A percentile compares a stretch with the other conserved stretches of the same genome.
Conservation (phyloP, 805 yeast species). For the Ogataea ganodermae region DNA sequence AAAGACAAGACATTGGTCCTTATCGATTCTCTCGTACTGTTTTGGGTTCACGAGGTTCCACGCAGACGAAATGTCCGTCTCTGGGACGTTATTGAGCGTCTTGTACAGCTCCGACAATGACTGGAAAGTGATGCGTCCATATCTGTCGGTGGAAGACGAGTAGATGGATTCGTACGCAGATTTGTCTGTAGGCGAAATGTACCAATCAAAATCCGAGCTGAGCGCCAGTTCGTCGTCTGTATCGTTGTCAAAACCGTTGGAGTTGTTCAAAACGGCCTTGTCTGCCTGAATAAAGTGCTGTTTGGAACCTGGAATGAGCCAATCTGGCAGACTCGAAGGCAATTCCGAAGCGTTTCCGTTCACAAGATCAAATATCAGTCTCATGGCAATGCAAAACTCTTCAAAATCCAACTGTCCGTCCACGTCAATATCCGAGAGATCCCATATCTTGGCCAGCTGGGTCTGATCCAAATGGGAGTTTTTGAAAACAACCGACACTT, state of each 20-base stretch:
- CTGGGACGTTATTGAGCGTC: conserved; percentile 72
- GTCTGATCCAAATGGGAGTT: conserved; percentile 81
- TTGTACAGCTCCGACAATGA: conserved; percentile 68
- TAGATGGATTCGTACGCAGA: conserved; percentile 77
- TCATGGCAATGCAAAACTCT: conserved; percentile 97
- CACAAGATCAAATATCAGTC: conserved; percentile 87
- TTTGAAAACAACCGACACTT: conserved; percentile 81
- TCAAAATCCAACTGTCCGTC: conserved; percentile 94
- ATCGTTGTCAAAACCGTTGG: conserved; percentile 40
- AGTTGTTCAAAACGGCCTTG: conserved; percentile 50
- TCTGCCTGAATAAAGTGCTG: conserved; percentile 85
- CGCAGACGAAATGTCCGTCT: conserved; percentile 81
- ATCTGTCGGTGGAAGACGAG: conserved; percentile 68
- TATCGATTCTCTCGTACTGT: conserved; percentile 82
- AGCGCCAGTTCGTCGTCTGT: conserved; percentile 65
- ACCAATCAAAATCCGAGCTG: conserved; percentile 87
- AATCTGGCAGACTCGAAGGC: conserved; percentile 78
- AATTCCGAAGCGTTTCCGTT: conserved; percentile 61
- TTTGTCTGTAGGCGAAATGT: conserved; percentile 87
- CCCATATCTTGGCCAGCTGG: conserved; percentile 87
- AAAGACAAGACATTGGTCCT: conserved; percentile 87
- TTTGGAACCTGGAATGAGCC: conserved; percentile 92
- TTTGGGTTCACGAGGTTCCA: conserved; percentile 96
- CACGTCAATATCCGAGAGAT: conserved; percentile 85
- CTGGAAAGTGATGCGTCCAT: conserved; percentile 78